Percentiles rank a stretch among this genome's conserved stretches.
phyloP scores from a whole-genome alignment of 345 rosid genomes.

The Laguncularia racemosa region DNA sequence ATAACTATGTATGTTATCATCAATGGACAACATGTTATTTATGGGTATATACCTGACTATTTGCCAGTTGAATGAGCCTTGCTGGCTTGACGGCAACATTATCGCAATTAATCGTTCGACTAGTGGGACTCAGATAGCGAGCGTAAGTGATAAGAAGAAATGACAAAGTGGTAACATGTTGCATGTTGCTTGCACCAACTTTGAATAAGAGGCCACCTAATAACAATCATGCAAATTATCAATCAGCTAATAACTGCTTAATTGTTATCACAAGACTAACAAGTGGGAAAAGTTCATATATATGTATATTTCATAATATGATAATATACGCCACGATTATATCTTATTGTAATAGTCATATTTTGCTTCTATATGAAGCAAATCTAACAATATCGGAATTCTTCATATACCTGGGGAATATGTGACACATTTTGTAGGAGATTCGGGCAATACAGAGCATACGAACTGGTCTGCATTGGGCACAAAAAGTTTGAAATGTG shows the following conservation, averaged over 20 bases:
- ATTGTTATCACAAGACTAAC: too few species aligned
- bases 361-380: too few species aligned
- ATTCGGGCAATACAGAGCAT: slow-evolving; percentile 45
- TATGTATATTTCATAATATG: too few species aligned
- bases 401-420: slow-evolving; percentile 35
- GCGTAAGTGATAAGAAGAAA: slow-evolving; percentile 48
- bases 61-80: slow-evolving; percentile 28
- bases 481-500: slow-evolving; percentile 14
- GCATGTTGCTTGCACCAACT: slow-evolving; percentile 45
- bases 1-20: too few species aligned
- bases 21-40: too few species aligned
- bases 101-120: slow-evolving; percentile 23
- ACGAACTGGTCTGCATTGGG: slow-evolving; percentile 30
- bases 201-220: slow-evolving; percentile 47
- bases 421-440: slow-evolving; percentile 33
- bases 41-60: not conserved
- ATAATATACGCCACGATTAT: too few species aligned
- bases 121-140: slow-evolving; percentile 14
- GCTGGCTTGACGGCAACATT: slow-evolving; percentile 18
- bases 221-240: too few species aligned
- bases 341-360: too few species aligned
- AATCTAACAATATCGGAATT: too few species aligned
- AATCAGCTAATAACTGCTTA: too few species aligned
- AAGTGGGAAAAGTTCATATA: too few species aligned
- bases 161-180: slow-evolving; percentile 35